These are phyloP conservation scores for Panaeolus papilionaceus DNA, from an alignment of 768 basidiomycete species.

Conservation along the genomic window DNA sequence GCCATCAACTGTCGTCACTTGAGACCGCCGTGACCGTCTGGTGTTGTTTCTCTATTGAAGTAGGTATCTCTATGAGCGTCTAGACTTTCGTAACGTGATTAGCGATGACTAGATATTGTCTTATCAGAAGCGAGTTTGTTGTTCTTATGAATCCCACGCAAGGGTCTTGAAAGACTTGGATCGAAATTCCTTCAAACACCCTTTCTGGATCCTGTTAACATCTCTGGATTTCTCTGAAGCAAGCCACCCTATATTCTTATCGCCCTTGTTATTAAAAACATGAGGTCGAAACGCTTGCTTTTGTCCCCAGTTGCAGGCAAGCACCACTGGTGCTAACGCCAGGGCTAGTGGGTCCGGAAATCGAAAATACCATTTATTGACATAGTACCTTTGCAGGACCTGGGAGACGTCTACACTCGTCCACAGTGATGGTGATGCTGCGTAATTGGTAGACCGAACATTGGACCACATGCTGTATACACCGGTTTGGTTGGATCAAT, in stretches of 20 bases:
- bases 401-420: conserved; percentile 6
- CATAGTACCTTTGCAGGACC: conserved; percentile 1
- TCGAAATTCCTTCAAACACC: not conserved
- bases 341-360: not conserved
- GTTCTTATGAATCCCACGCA: not conserved
- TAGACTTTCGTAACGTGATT: not conserved
- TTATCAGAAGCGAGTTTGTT: not conserved
- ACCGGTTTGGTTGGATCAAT: not conserved
- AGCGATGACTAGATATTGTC: not conserved
- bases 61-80: not conserved
- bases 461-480: not conserved
- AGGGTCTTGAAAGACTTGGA: not conserved
- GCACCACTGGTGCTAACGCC: not conserved
- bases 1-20: not conserved
- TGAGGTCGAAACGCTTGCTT: not conserved
- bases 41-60: not conserved
- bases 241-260: not conserved
- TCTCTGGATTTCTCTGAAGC: not conserved
- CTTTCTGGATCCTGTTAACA: not conserved
- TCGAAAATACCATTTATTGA: not conserved
- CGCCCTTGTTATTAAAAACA: not conserved
- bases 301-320: not conserved
- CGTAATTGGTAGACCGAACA: not conserved
- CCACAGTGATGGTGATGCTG: not conserved
- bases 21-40: not conserved